Conservation (phyloP, 805 yeast genomes). For the Yamadazyma tumulicola region DNA sequence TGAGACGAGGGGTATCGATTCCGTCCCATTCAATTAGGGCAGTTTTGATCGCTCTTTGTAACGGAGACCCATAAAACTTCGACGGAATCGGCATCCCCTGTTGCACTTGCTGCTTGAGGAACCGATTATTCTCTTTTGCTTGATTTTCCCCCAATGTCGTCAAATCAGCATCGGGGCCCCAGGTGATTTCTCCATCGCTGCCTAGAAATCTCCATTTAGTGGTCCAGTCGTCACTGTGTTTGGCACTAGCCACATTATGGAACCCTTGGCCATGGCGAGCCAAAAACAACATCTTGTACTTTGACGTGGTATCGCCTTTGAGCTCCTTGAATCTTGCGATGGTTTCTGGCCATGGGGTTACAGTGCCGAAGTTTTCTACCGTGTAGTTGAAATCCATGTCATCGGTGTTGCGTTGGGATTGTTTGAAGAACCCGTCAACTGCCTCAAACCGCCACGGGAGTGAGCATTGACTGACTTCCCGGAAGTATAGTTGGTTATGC, state of each 20-base stretch:
- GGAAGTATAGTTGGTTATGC: constrained; percentile 15
- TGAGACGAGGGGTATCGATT: constrained; percentile 27
- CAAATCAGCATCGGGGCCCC: constrained; percentile 62
- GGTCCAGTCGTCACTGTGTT: constrained; percentile 58
- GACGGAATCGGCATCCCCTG: constrained; percentile 56
- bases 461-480: constrained; percentile 3
- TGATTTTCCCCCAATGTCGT: constrained; percentile 55
- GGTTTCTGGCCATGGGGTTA: constrained; percentile 38
- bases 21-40: constrained; percentile 49
- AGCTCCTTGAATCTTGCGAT: constrained; percentile 26
- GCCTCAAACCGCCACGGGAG: constrained; percentile 44
- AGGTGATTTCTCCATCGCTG: constrained; percentile 53
- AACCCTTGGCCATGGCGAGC: constrained; percentile 73
- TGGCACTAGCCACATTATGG: constrained; percentile 54
- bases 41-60: constrained; percentile 59
- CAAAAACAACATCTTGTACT: constrained; percentile 47
- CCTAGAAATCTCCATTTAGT: constrained; percentile 47
- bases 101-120: constrained; percentile 39
- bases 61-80: constrained; percentile 57
- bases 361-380: constrained; percentile 43
- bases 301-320: constrained; percentile 18
- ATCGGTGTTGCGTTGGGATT: constrained; percentile 40
- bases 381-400: constrained; percentile 44
- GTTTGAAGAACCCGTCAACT: constrained; percentile 49
- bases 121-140: constrained; percentile 45